Evolutionary conservation across 805 yeast genomes (phyloP), one percentile per base, ranked within the genome.

Genomic region (Saturnispora saitoi): DNA sequence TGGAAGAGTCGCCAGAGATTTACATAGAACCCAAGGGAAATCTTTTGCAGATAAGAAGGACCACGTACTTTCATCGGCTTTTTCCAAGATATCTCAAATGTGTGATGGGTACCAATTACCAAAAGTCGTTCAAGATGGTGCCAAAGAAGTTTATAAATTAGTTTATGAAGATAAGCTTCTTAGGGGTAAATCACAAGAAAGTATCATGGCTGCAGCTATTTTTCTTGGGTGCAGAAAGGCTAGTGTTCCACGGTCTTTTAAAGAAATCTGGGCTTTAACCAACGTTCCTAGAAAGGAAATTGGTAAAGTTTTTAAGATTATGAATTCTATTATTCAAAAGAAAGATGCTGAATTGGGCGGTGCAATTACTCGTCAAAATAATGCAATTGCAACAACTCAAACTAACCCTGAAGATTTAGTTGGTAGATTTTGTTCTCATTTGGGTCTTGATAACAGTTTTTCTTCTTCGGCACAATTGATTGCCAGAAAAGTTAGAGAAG

Each of bases 91-190:
- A 36, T 82, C 96, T 2, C 95, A 88, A 70, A 83, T 93, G 84
- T 93, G 98, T 67, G 99, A 93, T 63, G 97, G 96, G 11, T 93
- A 87, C 56, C 93, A 89, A 63, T 69, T 91, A 47, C 97, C 99
- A 10, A 84, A 86, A 61, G 87, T 93, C 53, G 98, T 93, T 4
- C 96, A 89, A 62, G 98, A 93, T 66, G 95, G 96, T 56, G 96
- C 98, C 26, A 93, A 93, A 63, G 97, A 93, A 67, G 96, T 95
- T 24, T 93, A 86, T 65, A 89, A 90, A 63, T 67, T 90, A 48
- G 95, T 91, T 19, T 81, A 87, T 58, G 97, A 91, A 55, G 95
- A 89, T 55, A 79, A 81, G 58, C 77, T 83, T 9, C 72, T 93
- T 59, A 80, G 90, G 61, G 96, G 97, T 49, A 88, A 93, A 63